Conservation (phyloP, 331 rosid species). For the Arachis monticola region DNA sequence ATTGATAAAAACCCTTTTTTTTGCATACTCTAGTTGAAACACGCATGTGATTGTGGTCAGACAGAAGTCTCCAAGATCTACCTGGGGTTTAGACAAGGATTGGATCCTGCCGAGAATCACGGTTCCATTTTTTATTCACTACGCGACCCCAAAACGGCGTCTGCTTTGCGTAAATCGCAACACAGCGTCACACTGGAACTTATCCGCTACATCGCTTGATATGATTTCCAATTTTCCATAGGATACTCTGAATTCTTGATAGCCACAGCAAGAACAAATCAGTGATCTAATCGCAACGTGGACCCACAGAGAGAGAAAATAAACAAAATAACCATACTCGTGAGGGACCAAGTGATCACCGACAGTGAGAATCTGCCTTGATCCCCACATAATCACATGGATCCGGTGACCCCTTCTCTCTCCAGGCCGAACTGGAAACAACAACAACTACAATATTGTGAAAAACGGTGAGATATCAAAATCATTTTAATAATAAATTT, state of each 20-base stretch:
- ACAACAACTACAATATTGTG: too few species aligned
- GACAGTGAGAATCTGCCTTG: slow-evolving; percentile 21
- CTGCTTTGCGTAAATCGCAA: slow-evolving; percentile 10
- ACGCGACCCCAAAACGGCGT: background rate
- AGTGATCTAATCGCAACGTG: background rate
- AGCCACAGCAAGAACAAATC: slow-evolving; percentile 24
- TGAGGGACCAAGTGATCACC: slow-evolving; percentile 14
- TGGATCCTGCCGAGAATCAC: slow-evolving; percentile 41
- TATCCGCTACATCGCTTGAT: background rate
- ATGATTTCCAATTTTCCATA: background rate
- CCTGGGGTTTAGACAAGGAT: background rate
- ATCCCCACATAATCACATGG: slow-evolving; percentile 40
- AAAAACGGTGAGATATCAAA: too few species aligned
- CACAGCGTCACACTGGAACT: background rate
- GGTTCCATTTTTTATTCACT: slow-evolving; percentile 29
- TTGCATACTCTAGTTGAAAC: too few species aligned
- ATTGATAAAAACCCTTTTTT: too few species aligned
- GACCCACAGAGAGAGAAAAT: slow-evolving; percentile 22
- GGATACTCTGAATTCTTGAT: slow-evolving; percentile 15
- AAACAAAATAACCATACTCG: slow-evolving; percentile 1
- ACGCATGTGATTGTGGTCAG: background rate
- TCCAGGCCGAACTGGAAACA: background rate
- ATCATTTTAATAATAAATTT: too few species aligned
- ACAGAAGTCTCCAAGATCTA: background rate
- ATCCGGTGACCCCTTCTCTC: slow-evolving; percentile 6